These are phyloP conservation scores for Exophiala sp. DNA, from an alignment of 2,329 filamentous ascomycete genomes.

Conservation along the genomic window DNA sequence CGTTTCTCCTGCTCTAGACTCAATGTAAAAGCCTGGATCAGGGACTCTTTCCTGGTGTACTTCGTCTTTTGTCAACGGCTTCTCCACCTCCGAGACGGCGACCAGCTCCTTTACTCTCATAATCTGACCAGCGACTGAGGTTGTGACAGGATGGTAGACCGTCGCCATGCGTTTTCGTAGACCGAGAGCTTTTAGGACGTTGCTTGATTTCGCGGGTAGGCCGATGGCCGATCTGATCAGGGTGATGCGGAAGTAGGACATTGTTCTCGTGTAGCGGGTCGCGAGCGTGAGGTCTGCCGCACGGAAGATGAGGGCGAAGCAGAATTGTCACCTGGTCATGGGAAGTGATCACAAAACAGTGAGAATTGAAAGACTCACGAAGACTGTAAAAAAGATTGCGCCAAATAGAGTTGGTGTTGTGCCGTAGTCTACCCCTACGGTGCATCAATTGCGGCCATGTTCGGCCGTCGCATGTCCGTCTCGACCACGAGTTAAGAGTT, in stretches of 20 bases:
- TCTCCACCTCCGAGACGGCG: conserved; percentile 71
- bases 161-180: conserved; percentile 79
- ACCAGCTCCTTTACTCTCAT: conserved; percentile 93
- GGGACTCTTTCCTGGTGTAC: conserved; percentile 69
- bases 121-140: conserved; percentile 82
- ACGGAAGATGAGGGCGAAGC: no score
- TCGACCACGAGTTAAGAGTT: no score
- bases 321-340: no score
- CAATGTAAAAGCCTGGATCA: conserved; percentile 75
- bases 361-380: no score
- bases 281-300: no score
- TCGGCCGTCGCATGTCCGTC: no score
- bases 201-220: conserved; percentile 72
- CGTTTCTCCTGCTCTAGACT: conserved; percentile 48
- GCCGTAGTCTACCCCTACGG: no score
- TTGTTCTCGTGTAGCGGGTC: conserved; percentile 1
- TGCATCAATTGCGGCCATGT: no score
- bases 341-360: no score
- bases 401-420: neutral
- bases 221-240: conserved; percentile 87
- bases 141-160: conserved; percentile 82
- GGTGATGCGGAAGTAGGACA: conserved; percentile 72
- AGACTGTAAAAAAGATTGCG: neutral
- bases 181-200: conserved; percentile 79
- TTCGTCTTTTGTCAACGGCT: conserved; percentile 61